These are phyloP conservation scores for Boletus tomentosulus DNA, from an alignment of 768 basidiomycete genomes.

Conservation along the genomic window DNA sequence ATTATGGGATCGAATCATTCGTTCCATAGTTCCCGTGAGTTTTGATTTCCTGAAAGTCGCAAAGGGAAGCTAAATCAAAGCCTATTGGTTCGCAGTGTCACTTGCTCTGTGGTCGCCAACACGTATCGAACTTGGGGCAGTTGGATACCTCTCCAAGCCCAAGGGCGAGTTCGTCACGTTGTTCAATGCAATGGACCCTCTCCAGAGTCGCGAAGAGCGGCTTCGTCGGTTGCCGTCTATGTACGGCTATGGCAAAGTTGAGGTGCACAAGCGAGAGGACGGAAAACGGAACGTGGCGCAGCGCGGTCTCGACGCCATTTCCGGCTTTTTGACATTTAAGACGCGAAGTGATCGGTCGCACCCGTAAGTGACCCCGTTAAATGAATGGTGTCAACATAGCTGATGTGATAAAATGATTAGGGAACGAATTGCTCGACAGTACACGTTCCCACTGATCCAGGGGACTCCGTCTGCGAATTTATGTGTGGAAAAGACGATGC, in stretches of 20 bases:
- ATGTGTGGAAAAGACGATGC: constrained; percentile 65
- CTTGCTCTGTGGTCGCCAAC: constrained; percentile 71
- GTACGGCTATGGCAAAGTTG: constrained; percentile 59
- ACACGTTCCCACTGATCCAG: constrained; percentile 55
- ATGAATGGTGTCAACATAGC: neutral
- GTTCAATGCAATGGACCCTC: constrained; percentile 62
- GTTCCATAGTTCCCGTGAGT: constrained; percentile 65
- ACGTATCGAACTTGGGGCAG: constrained; percentile 59
- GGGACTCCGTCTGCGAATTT: constrained; percentile 66
- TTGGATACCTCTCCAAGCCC: constrained; percentile 70
- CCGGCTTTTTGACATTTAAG: constrained; percentile 47
- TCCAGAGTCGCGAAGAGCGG: constrained; percentile 39
- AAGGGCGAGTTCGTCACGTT: constrained; percentile 67
- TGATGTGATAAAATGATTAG: constrained; percentile 24
- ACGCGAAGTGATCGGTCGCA: constrained; percentile 31
- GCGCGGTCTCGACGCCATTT: constrained; percentile 50
- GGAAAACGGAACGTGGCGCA: constrained; percentile 59
- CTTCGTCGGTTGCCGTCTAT: constrained; percentile 53
- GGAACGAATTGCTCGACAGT: constrained; percentile 46
- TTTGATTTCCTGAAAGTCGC: neutral
- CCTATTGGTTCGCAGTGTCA: constrained; percentile 39
- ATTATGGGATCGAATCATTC: constrained; percentile 50
- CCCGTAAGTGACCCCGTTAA: constrained; percentile 32
- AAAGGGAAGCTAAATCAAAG: neutral
- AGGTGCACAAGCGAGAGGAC: constrained; percentile 37